phyloP scores from a whole-genome alignment of 1,284 basidiomycete genomes.

The Sparassis latifolia region DNA sequence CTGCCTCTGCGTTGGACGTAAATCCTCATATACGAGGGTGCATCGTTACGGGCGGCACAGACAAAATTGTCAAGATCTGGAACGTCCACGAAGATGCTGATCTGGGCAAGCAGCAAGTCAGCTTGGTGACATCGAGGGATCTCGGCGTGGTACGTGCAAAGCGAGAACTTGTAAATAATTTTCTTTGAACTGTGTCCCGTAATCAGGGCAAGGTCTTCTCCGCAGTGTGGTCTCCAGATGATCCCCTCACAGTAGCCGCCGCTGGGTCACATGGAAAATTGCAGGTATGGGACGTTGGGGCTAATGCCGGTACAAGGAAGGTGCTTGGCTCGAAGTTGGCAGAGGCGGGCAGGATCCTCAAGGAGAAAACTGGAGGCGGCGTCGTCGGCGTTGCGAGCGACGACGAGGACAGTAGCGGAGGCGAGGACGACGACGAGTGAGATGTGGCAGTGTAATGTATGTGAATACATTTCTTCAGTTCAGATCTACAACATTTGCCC shows the following conservation, averaged over 20 bases:
- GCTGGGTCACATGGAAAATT: slow-evolving; percentile 91
- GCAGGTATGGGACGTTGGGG: slow-evolving; percentile 91
- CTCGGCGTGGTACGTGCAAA: slow-evolving; percentile 77
- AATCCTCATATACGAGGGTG: slow-evolving; percentile 90
- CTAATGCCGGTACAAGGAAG: slow-evolving; percentile 73
- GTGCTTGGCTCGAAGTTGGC: slow-evolving; percentile 71
- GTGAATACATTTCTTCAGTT: neutral
- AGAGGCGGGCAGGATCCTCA: slow-evolving; percentile 60
- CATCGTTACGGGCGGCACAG: slow-evolving; percentile 88
- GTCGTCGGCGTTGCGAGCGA: slow-evolving; percentile 67
- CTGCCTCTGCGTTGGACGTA: slow-evolving; percentile 87
- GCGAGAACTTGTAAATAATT: neutral
- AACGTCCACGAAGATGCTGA: slow-evolving; percentile 71
- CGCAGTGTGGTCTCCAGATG: slow-evolving; percentile 86
- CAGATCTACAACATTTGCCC: neutral
- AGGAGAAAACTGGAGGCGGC: slow-evolving; percentile 61
- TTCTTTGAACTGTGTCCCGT: neutral
- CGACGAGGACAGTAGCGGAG: slow-evolving; percentile 60
- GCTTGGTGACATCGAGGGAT: slow-evolving; percentile 84
- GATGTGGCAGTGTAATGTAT: slow-evolving; percentile 5
- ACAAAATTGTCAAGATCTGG: slow-evolving; percentile 95
- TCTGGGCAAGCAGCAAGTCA: slow-evolving; percentile 71
- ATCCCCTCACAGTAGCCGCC: slow-evolving; percentile 89
- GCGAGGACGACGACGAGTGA: slow-evolving; percentile 20
- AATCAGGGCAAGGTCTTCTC: slow-evolving; percentile 92